These are phyloP conservation scores for Penicillium rolfsii DNA, from an alignment of 2,329 filamentous ascomycete species.

Conservation along the genomic window DNA sequence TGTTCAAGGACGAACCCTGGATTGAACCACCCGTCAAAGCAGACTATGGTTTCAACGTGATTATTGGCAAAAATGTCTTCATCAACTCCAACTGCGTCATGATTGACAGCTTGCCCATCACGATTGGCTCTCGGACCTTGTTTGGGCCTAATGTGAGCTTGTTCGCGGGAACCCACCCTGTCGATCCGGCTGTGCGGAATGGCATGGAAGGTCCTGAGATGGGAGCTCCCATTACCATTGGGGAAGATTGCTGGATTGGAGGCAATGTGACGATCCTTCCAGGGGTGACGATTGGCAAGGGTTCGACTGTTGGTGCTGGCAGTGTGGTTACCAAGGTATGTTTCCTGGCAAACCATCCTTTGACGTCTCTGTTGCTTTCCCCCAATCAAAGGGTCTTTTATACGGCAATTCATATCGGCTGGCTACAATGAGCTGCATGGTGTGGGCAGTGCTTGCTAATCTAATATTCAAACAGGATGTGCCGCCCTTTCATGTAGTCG, in stretches of 20 bases:
- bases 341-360: neutral
- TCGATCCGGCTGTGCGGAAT: slow-evolving; percentile 74
- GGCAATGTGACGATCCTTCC: slow-evolving; percentile 72
- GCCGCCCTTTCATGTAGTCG: slow-evolving; percentile 47
- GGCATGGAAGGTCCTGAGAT: slow-evolving; percentile 74
- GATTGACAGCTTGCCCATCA: slow-evolving; percentile 75
- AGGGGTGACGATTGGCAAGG: slow-evolving; percentile 76
- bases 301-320: slow-evolving; percentile 74
- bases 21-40: slow-evolving; percentile 70
- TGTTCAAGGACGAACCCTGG: slow-evolving; percentile 68
- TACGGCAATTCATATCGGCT: neutral
- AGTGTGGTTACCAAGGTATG: slow-evolving; percentile 76
- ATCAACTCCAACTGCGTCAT: slow-evolving; percentile 77
- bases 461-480: slow-evolving; percentile 38
- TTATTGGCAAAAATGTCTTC: slow-evolving; percentile 70
- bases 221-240: slow-evolving; percentile 73
- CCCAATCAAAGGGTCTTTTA: neutral
- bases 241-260: slow-evolving; percentile 80
- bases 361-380: neutral
- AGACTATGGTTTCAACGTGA: slow-evolving; percentile 79
- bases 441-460: neutral
- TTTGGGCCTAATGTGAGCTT: slow-evolving; percentile 78
- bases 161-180: slow-evolving; percentile 74
- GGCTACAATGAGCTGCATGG: neutral
- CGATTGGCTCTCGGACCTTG: slow-evolving; percentile 75